Conservation (phyloP, 2,329 filamentous ascomycete species). For the Penicillium sumatraense region DNA sequence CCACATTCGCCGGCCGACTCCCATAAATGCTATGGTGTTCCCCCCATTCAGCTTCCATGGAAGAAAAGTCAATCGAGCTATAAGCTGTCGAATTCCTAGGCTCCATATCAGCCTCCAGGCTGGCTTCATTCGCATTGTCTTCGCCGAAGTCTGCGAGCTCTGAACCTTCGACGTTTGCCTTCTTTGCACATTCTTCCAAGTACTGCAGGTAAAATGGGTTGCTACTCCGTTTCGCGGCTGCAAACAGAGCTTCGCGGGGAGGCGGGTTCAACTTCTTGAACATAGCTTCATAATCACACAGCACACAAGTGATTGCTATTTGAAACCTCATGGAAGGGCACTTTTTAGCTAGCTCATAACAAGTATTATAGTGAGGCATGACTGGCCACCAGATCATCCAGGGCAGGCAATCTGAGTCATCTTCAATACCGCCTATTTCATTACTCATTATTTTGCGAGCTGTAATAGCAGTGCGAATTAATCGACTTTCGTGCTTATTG, state of each 20-base stretch:
- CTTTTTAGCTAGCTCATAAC: not conserved
- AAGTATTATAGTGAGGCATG: not conserved
- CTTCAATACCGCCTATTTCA: not conserved
- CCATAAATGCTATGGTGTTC: not conserved
- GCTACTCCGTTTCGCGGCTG: constrained; percentile 14
- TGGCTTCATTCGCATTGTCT: not conserved
- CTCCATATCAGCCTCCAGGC: not conserved
- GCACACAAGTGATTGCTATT: not conserved
- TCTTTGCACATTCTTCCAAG: constrained; percentile 7
- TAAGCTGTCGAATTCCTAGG: not conserved
- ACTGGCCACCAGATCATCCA: not conserved
- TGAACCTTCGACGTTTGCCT: not conserved
- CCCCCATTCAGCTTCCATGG: not conserved
- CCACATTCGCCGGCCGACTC: not conserved
- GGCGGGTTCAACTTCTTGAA: not conserved
- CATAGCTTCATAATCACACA: not conserved
- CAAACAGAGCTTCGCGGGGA: constrained; percentile 3
- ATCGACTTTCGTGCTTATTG: not conserved
- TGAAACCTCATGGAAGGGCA: not conserved
- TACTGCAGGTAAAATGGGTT: constrained; percentile 21
- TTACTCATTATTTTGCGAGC: not conserved
- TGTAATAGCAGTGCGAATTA: not conserved
- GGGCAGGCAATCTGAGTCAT: not conserved
- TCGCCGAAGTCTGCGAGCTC: not conserved
- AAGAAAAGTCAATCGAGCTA: not conserved